Conservation (phyloP, 2,329 filamentous ascomycete species). For the Ophiocordyceps camponoti-rufipedis region DNA sequence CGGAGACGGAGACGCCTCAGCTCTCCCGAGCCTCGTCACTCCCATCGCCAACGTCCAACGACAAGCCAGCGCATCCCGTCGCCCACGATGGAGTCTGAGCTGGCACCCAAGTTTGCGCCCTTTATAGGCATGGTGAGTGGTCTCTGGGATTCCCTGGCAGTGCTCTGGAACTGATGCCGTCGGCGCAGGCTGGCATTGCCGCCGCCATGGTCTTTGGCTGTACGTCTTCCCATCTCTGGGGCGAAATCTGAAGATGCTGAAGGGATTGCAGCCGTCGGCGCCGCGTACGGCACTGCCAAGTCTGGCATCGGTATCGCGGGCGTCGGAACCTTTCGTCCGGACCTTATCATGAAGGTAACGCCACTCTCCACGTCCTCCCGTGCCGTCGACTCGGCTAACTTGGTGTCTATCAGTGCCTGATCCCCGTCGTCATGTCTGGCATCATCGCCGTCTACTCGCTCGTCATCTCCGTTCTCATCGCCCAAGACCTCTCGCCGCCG, state of each 20-base stretch:
- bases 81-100: constrained; percentile 36
- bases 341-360: constrained; percentile 76
- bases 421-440: constrained; percentile 94
- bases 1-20: not conserved
- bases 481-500: constrained; percentile 67
- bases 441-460: constrained; percentile 97
- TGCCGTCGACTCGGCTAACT: not conserved
- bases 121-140: constrained; percentile 71
- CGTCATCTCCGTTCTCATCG: constrained; percentile 91
- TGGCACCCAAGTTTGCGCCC: constrained; percentile 65
- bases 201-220: constrained; percentile 73
- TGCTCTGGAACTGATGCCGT: not conserved
- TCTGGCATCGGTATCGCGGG: constrained; percentile 77
- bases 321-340: constrained; percentile 67
- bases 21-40: not conserved
- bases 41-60: not conserved
- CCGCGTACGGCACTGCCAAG: constrained; percentile 76
- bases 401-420: constrained; percentile 44
- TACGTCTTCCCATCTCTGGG: constrained; percentile 18
- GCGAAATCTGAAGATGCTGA: not conserved
- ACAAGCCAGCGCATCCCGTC: not conserved
- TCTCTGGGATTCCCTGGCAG: constrained; percentile 3
- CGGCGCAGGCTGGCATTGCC: constrained; percentile 51
- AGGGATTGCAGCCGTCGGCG: constrained; percentile 38
- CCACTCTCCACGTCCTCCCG: not conserved